Percentiles rank a stretch among this genome's conserved stretches.
Evolutionary conservation across 208 protist genomes (phyloP).

Genomic region (Leishmania amazonensis): DNA sequence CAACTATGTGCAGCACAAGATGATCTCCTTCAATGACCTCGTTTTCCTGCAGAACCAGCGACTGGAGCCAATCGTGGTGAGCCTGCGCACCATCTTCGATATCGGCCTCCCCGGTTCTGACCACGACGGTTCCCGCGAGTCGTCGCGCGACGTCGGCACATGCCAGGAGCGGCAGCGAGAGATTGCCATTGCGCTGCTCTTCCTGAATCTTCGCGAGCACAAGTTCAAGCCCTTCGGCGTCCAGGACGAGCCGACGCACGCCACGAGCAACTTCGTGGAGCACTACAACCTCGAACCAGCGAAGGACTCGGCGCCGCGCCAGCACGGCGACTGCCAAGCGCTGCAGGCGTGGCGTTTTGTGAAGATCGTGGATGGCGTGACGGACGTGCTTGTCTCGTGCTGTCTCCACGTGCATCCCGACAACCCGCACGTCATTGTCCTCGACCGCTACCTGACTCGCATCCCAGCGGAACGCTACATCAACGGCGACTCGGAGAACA

Average conservation of each 20-base stretch:
- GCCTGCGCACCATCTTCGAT: conserved; percentile 30
- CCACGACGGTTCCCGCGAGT: not conserved
- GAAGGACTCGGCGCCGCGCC: conserved; percentile 2
- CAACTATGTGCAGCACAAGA: conserved; percentile 86
- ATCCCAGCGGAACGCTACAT: conserved; percentile 72
- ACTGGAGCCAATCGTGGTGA: conserved; percentile 53
- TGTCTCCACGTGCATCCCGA: conserved; percentile 41
- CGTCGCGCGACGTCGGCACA: not conserved
- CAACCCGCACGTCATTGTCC: conserved; percentile 31
- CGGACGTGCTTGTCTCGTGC: conserved; percentile 88
- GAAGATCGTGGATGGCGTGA: conserved; percentile 78
- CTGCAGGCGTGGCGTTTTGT: conserved; percentile 65
- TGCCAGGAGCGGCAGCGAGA: conserved; percentile 24
- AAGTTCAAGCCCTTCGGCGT: conserved; percentile 88
- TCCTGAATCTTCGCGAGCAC: conserved; percentile 79
- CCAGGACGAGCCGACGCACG: conserved; percentile 49
- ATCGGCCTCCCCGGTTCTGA: not conserved
- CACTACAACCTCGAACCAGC: conserved; percentile 73
- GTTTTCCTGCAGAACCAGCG: conserved; percentile 83
- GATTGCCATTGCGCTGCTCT: conserved; percentile 63
- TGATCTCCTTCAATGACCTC: conserved; percentile 83
- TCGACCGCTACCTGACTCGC: conserved; percentile 74
- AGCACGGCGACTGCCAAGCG: not conserved
- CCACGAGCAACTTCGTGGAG: conserved; percentile 81
- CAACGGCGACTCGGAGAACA: conserved; percentile 68